Conservation (phyloP, 2,329 filamentous ascomycete species). For the Trichoderma sp. region DNA sequence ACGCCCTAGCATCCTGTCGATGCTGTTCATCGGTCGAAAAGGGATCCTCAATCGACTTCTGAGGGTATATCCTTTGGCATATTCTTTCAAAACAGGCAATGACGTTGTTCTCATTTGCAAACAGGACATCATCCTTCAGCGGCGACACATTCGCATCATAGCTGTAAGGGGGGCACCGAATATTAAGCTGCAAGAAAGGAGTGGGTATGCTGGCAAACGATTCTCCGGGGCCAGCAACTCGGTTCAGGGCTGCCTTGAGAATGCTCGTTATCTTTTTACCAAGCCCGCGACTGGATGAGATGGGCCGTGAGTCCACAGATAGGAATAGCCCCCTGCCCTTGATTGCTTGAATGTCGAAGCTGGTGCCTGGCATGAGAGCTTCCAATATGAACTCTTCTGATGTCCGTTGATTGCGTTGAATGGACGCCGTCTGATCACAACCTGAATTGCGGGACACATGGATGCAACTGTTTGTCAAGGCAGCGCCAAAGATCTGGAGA, state of each 20-base stretch:
- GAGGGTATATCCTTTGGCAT: conserved; percentile 46
- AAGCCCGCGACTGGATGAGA: conserved; percentile 57
- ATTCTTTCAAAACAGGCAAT: conserved; percentile 51
- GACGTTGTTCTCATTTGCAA: conserved; percentile 56
- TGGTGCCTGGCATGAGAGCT: conserved; percentile 59
- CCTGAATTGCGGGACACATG: conserved; percentile 35
- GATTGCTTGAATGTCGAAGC: conserved; percentile 49
- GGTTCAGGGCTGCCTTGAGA: conserved; percentile 55
- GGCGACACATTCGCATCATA: conserved; percentile 76
- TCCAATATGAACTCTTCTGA: conserved; percentile 48
- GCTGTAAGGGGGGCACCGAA: conserved; percentile 60
- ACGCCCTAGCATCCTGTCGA: background rate
- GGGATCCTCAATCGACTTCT: background rate
- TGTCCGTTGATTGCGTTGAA: background rate
- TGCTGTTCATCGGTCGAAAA: background rate
- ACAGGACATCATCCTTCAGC: conserved; percentile 71
- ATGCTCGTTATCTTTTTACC: conserved; percentile 60
- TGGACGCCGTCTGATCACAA: background rate
- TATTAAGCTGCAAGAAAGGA: conserved; percentile 65
- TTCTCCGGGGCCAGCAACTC: conserved; percentile 33
- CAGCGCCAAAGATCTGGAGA: conserved; percentile 63
- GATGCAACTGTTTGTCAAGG: conserved; percentile 58
- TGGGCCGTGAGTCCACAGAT: conserved; percentile 68
- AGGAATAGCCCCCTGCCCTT: conserved; percentile 59
- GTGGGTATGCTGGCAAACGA: conserved; percentile 45